These are phyloP conservation scores for Zopfia rhizophila DNA, from an alignment of 2,329 filamentous ascomycete species.

Conservation along the genomic window DNA sequence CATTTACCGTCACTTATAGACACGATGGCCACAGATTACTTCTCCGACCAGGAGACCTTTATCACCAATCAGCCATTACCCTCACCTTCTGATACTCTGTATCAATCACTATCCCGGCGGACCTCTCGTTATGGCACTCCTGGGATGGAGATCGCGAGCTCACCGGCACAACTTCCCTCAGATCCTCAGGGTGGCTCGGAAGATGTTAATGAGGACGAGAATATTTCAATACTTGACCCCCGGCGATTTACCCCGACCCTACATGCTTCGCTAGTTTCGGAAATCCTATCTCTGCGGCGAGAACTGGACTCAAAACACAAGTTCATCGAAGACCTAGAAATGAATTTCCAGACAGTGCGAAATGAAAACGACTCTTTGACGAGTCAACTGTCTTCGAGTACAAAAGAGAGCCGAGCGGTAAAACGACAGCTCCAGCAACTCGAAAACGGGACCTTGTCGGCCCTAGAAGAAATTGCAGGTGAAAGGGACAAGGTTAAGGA, in stretches of 20 bases:
- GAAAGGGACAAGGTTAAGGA: slow-evolving; percentile 89
- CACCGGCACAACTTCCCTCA: slow-evolving; percentile 66
- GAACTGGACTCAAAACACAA: slow-evolving; percentile 91
- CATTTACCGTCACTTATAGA: neutral
- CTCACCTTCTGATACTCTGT: slow-evolving; percentile 76
- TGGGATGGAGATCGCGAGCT: slow-evolving; percentile 72
- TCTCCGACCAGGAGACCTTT: slow-evolving; percentile 57
- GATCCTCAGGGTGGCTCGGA: slow-evolving; percentile 58
- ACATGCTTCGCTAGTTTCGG: slow-evolving; percentile 92
- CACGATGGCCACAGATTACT: slow-evolving; percentile 57
- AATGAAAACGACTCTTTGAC: slow-evolving; percentile 79
- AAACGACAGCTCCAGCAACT: slow-evolving; percentile 88
- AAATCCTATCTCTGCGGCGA: slow-evolving; percentile 86
- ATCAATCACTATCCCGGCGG: slow-evolving; percentile 71
- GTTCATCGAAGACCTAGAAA: slow-evolving; percentile 86
- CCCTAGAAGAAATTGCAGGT: slow-evolving; percentile 81
- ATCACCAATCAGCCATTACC: slow-evolving; percentile 66
- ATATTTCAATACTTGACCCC: slow-evolving; percentile 81
- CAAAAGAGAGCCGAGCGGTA: slow-evolving; percentile 81
- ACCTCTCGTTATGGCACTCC: slow-evolving; percentile 68
- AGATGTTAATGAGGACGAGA: slow-evolving; percentile 73
- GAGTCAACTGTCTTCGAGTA: slow-evolving; percentile 68
- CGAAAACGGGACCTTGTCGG: slow-evolving; percentile 88
- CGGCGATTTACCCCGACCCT: slow-evolving; percentile 93
- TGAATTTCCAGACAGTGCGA: slow-evolving; percentile 74